Base-by-base conservation (phyloP, 2,329 filamentous ascomycete species). In the Epicoccum sorghinum region DNA sequence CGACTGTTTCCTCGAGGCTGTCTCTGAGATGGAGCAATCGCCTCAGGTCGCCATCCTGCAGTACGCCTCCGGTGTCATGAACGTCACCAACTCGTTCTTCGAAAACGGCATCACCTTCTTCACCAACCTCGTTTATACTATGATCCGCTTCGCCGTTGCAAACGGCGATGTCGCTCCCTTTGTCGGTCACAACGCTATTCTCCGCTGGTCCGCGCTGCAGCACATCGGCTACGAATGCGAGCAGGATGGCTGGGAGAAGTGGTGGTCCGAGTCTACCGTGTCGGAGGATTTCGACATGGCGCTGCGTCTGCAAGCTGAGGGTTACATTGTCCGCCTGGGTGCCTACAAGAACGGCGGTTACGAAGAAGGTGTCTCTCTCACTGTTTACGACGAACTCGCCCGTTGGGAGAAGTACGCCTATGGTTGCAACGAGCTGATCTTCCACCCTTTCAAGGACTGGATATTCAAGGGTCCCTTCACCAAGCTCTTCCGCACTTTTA, bases 231-330 rank as follows among this genome's bases (percentile, higher is more conserved):
- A 69, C 46, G 38, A 80, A 3, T 84, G 68, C 50, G 43, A 55
- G 3, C 43, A 47, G 2, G 58, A 83, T 32, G 78, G 86, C 47
- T 83, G 82, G 9, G 81, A 85, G 60, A 82, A 87, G 62, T 90
- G 85, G 75, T 91, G 89, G 89, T 90, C 88, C 7, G 89, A 91
- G 69, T 82, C 80, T 4, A 87, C 89, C 63, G 89, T 92, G 0
- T 91, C 88, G 0, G 89, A 92, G 58, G 89, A 92, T 65, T 91
- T 91, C 49, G 89, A 91, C 57, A 89, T 91, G 75, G 83, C 86
- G 9, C 80, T 92, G 1, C 86, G 89, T 32, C 80, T 91, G 4
- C 89, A 92, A 71, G 85, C 84, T 59, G 78, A 78, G 14, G 88
- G 88, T 23, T 89, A 88, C 71, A 80, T 85, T 32, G 83, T 90